Base-by-base conservation (phyloP, 2,329 filamentous ascomycete species). In the Claviceps sp. region DNA sequence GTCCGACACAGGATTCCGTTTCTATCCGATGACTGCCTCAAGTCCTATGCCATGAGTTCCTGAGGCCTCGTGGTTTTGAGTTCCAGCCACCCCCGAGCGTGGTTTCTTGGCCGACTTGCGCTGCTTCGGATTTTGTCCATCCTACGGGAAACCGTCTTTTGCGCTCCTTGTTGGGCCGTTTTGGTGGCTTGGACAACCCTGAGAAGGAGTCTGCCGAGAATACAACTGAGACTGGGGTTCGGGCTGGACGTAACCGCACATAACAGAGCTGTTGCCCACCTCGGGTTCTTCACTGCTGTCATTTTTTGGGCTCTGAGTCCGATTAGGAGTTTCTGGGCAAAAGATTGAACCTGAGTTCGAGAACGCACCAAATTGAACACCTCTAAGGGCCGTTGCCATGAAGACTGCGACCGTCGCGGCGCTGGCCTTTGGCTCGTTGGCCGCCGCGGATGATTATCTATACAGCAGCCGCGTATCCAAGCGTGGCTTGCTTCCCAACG, bases 381-480 rank as follows among this genome's bases (percentile, higher is more conserved):
- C 11, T 11, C 13, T 4, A 13, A 45, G 8, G 26, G 7, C 7
- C 14, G 26, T 16, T 22, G 26, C 13, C 34, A 50, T 47, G 37
- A 52, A 20, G 18, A 26, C 47, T 14, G 50, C 26, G 43, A 52
- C 22, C 6, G 42, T 54, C 37, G 47, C 44, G 42, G 50, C 41
- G 41, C 44, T 54, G 50, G 47, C 44, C n/a, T 37, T 45, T 30
- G 40, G 26, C 47, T 47, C 50, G n/a, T n/a, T 50, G 13, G 50
- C 50, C 44, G 43, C 26, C 13, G 53, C 53, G 5, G 53, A 54
- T 42, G 53, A 54, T 18, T 47, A 38, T 49, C 38, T 54, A 9
- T 54, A 47, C 50, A 54, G 53, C 47, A 49, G 47, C 40, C 53
- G 53, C 13, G 24, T 54, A 2, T 47, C 37, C 11, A 54, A 41